Conservation (phyloP, 2,329 filamentous ascomycete species). For the Ophiostoma fasciatum region DNA sequence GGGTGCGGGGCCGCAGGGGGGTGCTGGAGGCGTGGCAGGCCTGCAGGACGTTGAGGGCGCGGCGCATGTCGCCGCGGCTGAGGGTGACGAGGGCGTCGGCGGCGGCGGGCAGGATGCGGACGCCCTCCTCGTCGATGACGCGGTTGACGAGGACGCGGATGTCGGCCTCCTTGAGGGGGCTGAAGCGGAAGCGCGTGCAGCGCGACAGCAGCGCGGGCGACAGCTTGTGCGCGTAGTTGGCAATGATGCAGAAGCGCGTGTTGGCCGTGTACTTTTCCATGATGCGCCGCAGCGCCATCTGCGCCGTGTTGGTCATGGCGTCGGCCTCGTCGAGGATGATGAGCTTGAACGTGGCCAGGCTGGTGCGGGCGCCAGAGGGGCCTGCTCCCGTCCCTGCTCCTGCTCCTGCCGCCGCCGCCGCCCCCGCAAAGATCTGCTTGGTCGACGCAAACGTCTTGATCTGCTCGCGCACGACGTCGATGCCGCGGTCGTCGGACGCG, state of each 20-base stretch:
- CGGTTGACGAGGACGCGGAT: conserved; percentile 76
- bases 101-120: conserved; percentile 71
- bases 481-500: conserved; percentile 91
- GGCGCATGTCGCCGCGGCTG: conserved; percentile 91
- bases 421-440: conserved; percentile 76
- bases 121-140: conserved; percentile 74
- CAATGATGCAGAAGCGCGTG: conserved; percentile 94
- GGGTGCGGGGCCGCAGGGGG: conserved; percentile 46
- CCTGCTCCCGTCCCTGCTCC: no score
- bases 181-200: conserved; percentile 91
- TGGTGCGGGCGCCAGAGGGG: conserved; percentile 18
- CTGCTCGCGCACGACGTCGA: conserved; percentile 94
- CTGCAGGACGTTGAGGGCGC: conserved; percentile 88
- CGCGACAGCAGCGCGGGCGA: conserved; percentile 82
- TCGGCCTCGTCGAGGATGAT: conserved; percentile 98
- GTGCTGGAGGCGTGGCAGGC: conserved; percentile 89
- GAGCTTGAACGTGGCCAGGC: conserved; percentile 72
- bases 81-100: conserved; percentile 70
- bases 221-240: conserved; percentile 97
- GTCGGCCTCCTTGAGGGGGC: conserved; percentile 76
- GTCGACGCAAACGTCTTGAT: conserved; percentile 99
- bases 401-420: conserved; percentile 19
- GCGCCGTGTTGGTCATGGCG: conserved; percentile 96
- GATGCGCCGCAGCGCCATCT: conserved; percentile 91
- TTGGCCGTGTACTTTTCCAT: conserved; percentile 99